A percentile compares a stretch with the other conserved stretches of the same genome.
Evolutionary conservation across 805 yeast genomes (phyloP).

Genomic region (Wickerhamiella allomyrinae): DNA sequence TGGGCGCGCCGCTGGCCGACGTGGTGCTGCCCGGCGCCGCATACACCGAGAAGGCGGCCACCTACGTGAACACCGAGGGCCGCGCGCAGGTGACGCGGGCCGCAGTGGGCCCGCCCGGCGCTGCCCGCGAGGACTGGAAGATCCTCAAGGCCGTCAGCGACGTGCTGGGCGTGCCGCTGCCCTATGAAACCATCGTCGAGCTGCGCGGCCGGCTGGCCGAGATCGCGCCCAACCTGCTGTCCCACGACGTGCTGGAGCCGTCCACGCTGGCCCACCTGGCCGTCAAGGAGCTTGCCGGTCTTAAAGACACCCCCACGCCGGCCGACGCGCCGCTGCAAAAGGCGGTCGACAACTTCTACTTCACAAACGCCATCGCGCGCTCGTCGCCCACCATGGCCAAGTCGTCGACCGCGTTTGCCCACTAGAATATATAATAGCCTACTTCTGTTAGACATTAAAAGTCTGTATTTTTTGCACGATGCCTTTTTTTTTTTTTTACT

Average conservation of each 20-base stretch:
- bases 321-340: conserved; percentile 41
- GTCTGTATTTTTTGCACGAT: no score
- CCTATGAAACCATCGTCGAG: conserved; percentile 59
- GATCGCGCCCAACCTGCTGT: conserved; percentile 65
- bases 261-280: conserved; percentile 42
- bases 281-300: conserved; percentile 28
- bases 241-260: conserved; percentile 64
- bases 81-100: conserved; percentile 76
- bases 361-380: conserved; percentile 77
- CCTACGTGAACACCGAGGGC: conserved; percentile 82
- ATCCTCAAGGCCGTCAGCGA: conserved; percentile 72
- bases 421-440: not conserved
- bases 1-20: conserved; percentile 79
- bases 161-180: conserved; percentile 53
- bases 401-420: conserved; percentile 41
- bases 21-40: conserved; percentile 80
- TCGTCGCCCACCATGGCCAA: conserved; percentile 84
- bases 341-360: conserved; percentile 71
- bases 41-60: conserved; percentile 74
- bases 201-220: conserved; percentile 57
- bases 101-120: conserved; percentile 77
- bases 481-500: no score
- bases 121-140: conserved; percentile 87
- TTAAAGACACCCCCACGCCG: conserved; percentile 28
- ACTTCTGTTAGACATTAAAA: not conserved